Evolutionary conservation across 352 stramenopile species (phyloP).

Genomic region (Phytophthora tubulina): DNA sequence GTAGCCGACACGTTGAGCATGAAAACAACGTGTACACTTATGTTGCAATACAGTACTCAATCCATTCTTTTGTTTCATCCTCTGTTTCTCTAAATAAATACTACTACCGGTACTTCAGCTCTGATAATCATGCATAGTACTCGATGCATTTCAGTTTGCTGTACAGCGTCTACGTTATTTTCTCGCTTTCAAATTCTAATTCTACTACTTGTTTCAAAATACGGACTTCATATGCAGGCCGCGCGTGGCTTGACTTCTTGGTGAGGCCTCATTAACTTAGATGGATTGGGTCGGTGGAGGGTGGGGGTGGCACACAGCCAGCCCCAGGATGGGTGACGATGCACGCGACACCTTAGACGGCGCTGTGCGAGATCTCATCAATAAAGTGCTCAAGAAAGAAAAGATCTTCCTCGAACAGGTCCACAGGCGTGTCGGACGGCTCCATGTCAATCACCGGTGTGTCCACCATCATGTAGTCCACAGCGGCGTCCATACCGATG

Average conservation of each 20-base stretch:
- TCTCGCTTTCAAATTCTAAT: constrained; percentile 29
- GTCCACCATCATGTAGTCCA: constrained; percentile 86
- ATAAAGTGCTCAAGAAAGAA: constrained; percentile 89
- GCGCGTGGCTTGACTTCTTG: constrained; percentile 7
- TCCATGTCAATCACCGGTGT: constrained; percentile 75
- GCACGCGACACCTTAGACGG: constrained; percentile 31
- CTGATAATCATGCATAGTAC: constrained; percentile 25
- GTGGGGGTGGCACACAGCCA: constrained; percentile 9
- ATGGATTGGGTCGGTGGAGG: constrained; percentile 15
- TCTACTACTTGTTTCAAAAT: constrained; percentile 53
- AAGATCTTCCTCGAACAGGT: constrained; percentile 81
- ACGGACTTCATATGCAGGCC: constrained; percentile 40
- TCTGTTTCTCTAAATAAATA: constrained; percentile 38
- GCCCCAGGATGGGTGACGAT: background rate
- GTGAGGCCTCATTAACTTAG: constrained; percentile 38
- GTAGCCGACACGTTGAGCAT: too few species aligned
- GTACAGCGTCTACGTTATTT: constrained; percentile 43
- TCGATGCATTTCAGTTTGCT: constrained; percentile 42
- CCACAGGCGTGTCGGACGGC: constrained; percentile 75
- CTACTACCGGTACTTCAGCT: constrained; percentile 1
- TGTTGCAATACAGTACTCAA: background rate
- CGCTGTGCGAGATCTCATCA: constrained; percentile 72
- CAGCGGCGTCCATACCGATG: constrained; percentile 72
- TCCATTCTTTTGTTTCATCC: constrained; percentile 19
- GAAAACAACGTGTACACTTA: too few species aligned